A percentile compares a stretch with the other conserved stretches of the same genome.
These are phyloP conservation scores for Fraxinus sp. DNA, from an alignment of 305 asterid species.

Conservation along the genomic window DNA sequence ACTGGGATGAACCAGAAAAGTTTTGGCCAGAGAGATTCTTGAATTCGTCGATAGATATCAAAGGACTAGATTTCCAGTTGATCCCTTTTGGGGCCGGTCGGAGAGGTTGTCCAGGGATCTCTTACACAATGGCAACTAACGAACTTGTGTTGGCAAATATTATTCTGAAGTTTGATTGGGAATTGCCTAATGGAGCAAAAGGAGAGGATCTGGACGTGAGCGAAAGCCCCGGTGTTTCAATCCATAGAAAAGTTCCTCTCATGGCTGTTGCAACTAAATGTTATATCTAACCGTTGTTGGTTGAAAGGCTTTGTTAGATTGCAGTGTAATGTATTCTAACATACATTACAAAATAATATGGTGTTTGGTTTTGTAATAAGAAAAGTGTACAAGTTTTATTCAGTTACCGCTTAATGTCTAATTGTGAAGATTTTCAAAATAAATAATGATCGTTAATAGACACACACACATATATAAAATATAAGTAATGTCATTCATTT, in stretches of 20 bases:
- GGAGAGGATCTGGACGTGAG: neutral
- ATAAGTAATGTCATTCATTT: no score
- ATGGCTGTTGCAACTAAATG: slow-evolving; percentile 3
- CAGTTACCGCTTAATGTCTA: neutral
- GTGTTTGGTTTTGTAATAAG: neutral
- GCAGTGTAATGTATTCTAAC: neutral
- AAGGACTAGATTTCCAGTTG: neutral
- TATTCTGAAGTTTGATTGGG: slow-evolving; percentile 21
- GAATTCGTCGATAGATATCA: neutral
- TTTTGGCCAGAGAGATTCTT: neutral
- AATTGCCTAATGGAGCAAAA: slow-evolving; percentile 21
- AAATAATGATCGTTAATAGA: neutral
- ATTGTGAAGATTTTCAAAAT: neutral
- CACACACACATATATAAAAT: no score
- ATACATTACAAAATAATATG: no score
- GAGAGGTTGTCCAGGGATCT: neutral
- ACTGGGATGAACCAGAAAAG: neutral
- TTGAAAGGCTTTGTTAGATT: neutral
- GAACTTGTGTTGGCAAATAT: slow-evolving; percentile 17
- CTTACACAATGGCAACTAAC: neutral
- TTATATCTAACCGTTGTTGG: neutral
- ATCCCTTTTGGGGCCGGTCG: slow-evolving; percentile 1
- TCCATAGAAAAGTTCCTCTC: slow-evolving; percentile 23
- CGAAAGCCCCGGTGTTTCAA: slow-evolving; percentile 14
- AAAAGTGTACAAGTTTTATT: neutral